Evolutionary conservation across 2,329 filamentous ascomycete species (phyloP), one percentile per base, ranked within the genome.

Genomic region (Apiospora saccharicola): DNA sequence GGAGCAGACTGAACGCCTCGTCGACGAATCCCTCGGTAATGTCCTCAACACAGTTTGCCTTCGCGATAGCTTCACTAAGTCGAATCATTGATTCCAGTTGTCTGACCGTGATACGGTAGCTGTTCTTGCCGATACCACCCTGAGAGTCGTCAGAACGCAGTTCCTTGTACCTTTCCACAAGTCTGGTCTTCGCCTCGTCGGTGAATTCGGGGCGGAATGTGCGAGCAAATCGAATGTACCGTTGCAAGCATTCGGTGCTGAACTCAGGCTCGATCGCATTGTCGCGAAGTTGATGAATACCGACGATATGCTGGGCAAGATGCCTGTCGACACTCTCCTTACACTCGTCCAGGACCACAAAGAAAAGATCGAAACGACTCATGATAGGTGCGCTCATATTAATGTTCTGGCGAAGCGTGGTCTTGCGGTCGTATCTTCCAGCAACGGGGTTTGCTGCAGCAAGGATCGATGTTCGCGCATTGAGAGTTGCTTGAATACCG

Each of bases 361-460:
- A 99, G 88, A 99, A 99, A 13, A 99, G 88, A 86, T 99, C 96
- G 83, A 99, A 99, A 87, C 96, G 94, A 70, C 94, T 98, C 96
- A 99, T 99, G 86, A 99, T 99, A 72, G 96, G 96, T 1, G 96
- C 96, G 37, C 93, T 96, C 94, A 99, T 98, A 85, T 98, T 98
- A 84, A 99, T 96, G 82, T 99, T 99, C 75, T 94, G 91, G 70
- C 96, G 90, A 8, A 99, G 89, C 0, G 96, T 98, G 0, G 93
- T 92, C 86, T 98, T 99, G 78, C 96, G 93, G 85, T 99, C 97
- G 84, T 99, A 97, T n/a, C 96, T 91, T 16, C 96, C 96, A 41
- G 94, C 94, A 5, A 99, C 94, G 0, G 96, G 96, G 82, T 99
- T 99, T 43, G 96, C 96, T 8, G 96, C 96, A 0, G 96, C 96